Conservation (phyloP, 768 basidiomycete species). For the Cantharellus anzutake region DNA sequence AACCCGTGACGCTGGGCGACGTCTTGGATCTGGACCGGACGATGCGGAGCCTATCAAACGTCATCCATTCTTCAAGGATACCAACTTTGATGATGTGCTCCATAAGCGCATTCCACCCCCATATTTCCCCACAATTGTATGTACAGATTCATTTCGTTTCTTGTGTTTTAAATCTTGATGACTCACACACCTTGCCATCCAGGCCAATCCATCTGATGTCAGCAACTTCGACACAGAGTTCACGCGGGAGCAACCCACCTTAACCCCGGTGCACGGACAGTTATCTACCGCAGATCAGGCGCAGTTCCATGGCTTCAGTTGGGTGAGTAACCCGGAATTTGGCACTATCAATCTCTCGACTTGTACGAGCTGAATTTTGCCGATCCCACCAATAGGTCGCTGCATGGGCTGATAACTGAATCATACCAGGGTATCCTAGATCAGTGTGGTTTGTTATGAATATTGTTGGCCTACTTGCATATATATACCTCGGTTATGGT, state of each 20-base stretch:
- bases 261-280: conserved; percentile 94
- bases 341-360: not conserved
- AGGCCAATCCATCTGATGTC: conserved; percentile 15
- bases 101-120: conserved; percentile 94
- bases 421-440: not conserved
- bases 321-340: conserved; percentile 29
- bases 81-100: conserved; percentile 91
- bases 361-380: not conserved
- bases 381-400: not conserved
- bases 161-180: conserved; percentile 3
- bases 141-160: conserved; percentile 15
- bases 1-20: conserved; percentile 76
- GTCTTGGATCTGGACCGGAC: conserved; percentile 76
- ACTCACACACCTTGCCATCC: not conserved
- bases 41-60: conserved; percentile 96
- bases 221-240: conserved; percentile 94
- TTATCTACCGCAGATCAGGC: conserved; percentile 76
- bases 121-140: conserved; percentile 89
- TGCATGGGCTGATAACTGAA: not conserved
- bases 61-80: conserved; percentile 97
- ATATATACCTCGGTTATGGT: too few species aligned
- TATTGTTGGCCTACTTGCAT: too few species aligned
- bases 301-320: conserved; percentile 95
- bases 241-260: conserved; percentile 86
- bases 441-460: too few species aligned